Evolutionary conservation across 495 filamentous ascomycete genomes (phyloP), one percentile per base, ranked within the genome.

Genomic region (Talaromyces liani): DNA sequence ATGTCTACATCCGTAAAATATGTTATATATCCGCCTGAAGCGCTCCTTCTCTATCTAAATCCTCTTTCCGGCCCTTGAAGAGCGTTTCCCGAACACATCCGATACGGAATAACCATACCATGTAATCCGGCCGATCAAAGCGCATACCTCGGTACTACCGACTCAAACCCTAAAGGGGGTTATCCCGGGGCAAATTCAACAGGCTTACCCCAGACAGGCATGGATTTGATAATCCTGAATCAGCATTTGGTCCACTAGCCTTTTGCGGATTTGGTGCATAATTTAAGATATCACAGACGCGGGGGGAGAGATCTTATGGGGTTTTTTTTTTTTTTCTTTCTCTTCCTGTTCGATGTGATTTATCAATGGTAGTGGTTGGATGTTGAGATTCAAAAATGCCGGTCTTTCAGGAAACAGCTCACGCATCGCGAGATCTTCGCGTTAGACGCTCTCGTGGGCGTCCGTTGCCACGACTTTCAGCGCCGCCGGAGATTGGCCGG

Each of bases 371-470:
- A 41, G 16, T 41, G 16, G 14, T 5, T n/a, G 36, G 10, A 41
- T 16, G 14, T 16, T 41, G 45, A 20, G 45, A 12, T 20, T 49
- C 6, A 6, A 49, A 9, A 9, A 81, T 81, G 79, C 79, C 79
- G 14, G 77, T 80, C 36, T 80, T 81, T 68, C 74, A 72, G 20
- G 78, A 80, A 68, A 72, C 67, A 62, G 65, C 78, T 1, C 65
- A 73, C 53, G 68, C 70, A 25, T 74, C 74, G 27, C 76, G 73
- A 10, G 75, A 77, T 39, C 70, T 78, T 9, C 75, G 77, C 62
- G 73, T 78, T 9, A 70, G 74, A 16, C 77, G 73, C 9, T 80
- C 75, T 24, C 77, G 75, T 61, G 78, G 74, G 4, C 73, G 73
- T 25, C 79, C 74, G n/a, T 68, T 78, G 0, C 74, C 77, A 25